Evolutionary conservation across 495 filamentous ascomycete genomes (phyloP).

Genomic region (Saxophila tyrrhenica): DNA sequence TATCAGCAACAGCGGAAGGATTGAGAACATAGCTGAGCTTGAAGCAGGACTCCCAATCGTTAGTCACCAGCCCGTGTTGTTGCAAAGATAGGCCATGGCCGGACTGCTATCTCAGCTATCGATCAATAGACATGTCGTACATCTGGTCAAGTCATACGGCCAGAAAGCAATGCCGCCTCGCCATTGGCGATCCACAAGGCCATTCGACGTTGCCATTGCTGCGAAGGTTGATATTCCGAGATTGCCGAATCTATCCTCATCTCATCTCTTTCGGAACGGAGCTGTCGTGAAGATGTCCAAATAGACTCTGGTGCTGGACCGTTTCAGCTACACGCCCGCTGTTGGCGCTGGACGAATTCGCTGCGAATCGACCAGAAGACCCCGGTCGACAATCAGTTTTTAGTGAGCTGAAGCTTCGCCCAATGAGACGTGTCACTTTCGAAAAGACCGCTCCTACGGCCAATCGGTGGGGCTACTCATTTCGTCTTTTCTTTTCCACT

Average conservation of each 20-base stretch:
- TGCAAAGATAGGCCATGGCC: background rate
- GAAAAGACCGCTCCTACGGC: background rate
- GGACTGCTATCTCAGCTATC: background rate
- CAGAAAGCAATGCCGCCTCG: background rate
- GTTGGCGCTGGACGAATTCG: background rate
- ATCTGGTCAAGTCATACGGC: background rate
- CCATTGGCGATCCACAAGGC: background rate
- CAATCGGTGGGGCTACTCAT: background rate
- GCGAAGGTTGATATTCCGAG: background rate
- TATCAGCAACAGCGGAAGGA: too few species aligned
- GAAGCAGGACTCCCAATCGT: too few species aligned
- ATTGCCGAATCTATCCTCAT: too few species aligned
- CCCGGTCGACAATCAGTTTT: too few species aligned
- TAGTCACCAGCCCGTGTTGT: too few species aligned
- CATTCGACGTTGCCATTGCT: too few species aligned
- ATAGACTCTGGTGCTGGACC: background rate
- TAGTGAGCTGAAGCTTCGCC: background rate
- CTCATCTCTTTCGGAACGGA: too few species aligned
- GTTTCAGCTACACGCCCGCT: background rate
- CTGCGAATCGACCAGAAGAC: background rate
- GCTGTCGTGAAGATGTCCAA: background rate
- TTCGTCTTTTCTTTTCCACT: background rate
- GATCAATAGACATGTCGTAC: background rate
- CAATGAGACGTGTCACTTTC: background rate
- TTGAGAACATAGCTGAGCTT: too few species aligned